Evolutionary conservation across 345 rosid genomes (phyloP).

Genomic region (Pugionium cornutum): DNA sequence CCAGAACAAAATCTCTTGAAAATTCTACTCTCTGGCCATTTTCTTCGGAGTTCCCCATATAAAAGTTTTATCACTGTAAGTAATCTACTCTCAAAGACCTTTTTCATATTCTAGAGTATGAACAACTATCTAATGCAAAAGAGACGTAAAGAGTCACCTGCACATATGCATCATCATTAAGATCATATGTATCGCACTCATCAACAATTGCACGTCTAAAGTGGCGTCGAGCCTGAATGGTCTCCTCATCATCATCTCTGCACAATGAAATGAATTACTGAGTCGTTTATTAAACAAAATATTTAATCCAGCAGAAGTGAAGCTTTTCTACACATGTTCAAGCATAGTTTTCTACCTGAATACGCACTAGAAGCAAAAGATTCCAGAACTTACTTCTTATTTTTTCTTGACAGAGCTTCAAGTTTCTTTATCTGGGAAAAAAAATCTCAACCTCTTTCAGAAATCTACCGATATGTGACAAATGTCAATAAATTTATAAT

Average conservation of each 20-base stretch:
- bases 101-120: neutral
- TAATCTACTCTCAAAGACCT: neutral
- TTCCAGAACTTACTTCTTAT: constrained; percentile 36
- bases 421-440: constrained; percentile 33
- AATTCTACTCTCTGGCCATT: neutral
- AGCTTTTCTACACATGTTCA: neutral
- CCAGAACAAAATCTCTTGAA: neutral
- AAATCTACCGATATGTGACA: neutral
- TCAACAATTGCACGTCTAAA: constrained; percentile 52
- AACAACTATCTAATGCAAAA: neutral
- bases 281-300: neutral
- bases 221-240: constrained; percentile 51
- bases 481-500: neutral
- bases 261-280: constrained; percentile 15
- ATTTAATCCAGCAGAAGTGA: neutral
- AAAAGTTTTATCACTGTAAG: too few relatives aligned
- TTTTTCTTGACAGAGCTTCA: constrained; percentile 3
- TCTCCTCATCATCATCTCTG: constrained; percentile 38
- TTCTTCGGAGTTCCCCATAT: neutral
- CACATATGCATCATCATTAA: constrained; percentile 67
- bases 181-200: constrained; percentile 40
- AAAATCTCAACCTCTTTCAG: neutral
- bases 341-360: neutral
- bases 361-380: neutral
- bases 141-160: constrained; percentile 41